Evolutionary conservation across 208 protist genomes (phyloP).

Genomic region (Crithidia bombi): DNA sequence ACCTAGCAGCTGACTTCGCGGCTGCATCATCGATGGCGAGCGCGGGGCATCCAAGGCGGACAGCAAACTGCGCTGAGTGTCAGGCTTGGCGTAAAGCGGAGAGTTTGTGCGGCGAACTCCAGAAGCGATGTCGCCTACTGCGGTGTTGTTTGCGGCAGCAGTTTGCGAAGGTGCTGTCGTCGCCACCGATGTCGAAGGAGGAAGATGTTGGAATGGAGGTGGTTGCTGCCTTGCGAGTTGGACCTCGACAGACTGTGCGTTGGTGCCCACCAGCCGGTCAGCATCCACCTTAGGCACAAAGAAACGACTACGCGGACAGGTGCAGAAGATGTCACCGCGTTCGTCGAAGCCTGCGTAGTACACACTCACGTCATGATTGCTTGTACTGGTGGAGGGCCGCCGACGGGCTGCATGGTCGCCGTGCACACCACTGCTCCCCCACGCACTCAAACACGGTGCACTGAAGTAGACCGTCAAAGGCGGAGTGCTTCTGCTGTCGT

Average conservation of each 20-base stretch:
- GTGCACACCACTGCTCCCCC: background rate
- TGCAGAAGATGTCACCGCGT: slow-evolving; percentile 28
- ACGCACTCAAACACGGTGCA: background rate
- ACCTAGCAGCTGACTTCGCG: slow-evolving; percentile 1
- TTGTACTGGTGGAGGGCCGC: background rate
- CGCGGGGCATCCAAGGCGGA: slow-evolving; percentile 13
- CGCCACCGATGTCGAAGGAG: background rate
- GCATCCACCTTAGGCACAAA: slow-evolving; percentile 10
- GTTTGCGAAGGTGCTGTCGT: background rate
- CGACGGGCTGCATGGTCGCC: background rate
- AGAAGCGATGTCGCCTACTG: background rate
- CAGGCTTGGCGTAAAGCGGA: background rate
- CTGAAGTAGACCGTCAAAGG: slow-evolving; percentile 36
- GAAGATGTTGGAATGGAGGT: background rate
- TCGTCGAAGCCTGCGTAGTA: slow-evolving; percentile 38
- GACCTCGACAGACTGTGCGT: background rate
- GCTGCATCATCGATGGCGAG: background rate
- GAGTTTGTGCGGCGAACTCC: background rate
- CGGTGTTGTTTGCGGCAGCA: background rate
- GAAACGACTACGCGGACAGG: slow-evolving; percentile 28
- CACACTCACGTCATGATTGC: background rate
- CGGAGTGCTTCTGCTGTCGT: background rate
- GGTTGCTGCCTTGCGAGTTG: background rate
- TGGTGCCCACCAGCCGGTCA: background rate
- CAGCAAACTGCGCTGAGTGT: slow-evolving; percentile 11